Evolutionary conservation across 192 early-diverging fungal genomes (phyloP), one percentile per base, ranked within the genome.

Genomic region (Radiomyces spectabilis): DNA sequence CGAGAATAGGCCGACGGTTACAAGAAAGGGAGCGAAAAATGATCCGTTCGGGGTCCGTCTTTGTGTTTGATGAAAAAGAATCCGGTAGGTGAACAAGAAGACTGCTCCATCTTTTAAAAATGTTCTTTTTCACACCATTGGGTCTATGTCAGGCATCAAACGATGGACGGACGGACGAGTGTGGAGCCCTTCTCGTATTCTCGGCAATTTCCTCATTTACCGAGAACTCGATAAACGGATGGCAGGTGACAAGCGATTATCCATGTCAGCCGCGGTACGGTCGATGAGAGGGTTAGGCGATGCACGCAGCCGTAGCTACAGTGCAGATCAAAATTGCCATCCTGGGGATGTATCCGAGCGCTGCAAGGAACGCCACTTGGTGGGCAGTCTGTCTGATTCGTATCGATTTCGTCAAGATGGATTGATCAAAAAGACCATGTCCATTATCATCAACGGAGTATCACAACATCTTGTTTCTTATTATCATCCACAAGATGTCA

Each of bases 1-100:
- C 79, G 5, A 72, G 78, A 31, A 72, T 85, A 26, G 57, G 60
- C 4, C 62, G 77, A 1, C 68, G 85, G 3, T 68, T 85, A n/a
- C 75, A 76, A 44, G 81, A 83, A 2, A 25, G 43, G 13, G 81
- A 88, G 41, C 71, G 78, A 57, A 63, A 61, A 31, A 60, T 61
- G 42, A 80, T 88, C 31, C 48, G 69, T 37, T 72, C 72, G 7
- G 85, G 85, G 21, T 73, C 83, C 0, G 63, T 88, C 1, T 77
- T 84, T 21, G 81, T 87, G n/a, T 87, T 85, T 68, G 81, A 87
- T 50, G 80, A 87, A 61, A 61, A 71, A 47, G 81, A 85, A 48
- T 76, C 77, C 40, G 73, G 64, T 65, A 54, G 32, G 24, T 50
- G 4, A 27, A 42, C 41, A 41, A 31, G 10, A 32, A 16, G 6